phyloP scores from a whole-genome alignment of 768 basidiomycete genomes.

The Calocybe cyanea region DNA sequence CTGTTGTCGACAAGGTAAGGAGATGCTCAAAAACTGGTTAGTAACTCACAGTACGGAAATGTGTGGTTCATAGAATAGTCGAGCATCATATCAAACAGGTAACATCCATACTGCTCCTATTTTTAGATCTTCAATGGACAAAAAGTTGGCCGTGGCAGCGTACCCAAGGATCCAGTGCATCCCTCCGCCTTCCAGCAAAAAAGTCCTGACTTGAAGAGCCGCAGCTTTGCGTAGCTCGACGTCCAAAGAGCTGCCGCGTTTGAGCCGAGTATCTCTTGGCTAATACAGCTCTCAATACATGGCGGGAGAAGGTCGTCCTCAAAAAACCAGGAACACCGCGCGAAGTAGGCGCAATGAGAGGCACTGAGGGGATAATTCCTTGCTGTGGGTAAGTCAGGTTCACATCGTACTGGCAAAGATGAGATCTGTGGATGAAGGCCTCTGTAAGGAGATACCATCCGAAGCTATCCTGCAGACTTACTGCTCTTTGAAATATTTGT shows the following conservation, averaged over 20 bases:
- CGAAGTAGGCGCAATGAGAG: slow-evolving; percentile 28
- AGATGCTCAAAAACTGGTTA: neutral
- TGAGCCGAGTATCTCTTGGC: slow-evolving; percentile 19
- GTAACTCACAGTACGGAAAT: slow-evolving; percentile 47
- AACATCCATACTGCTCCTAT: slow-evolving; percentile 53
- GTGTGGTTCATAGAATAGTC: slow-evolving; percentile 75
- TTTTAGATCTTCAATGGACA: slow-evolving; percentile 1
- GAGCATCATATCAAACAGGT: slow-evolving; percentile 58
- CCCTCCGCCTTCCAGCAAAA: slow-evolving; percentile 43
- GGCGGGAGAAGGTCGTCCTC: slow-evolving; percentile 12
- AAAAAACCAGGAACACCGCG: slow-evolving; percentile 31
- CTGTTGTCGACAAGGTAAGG: slow-evolving; percentile 10
- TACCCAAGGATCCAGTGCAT: slow-evolving; percentile 55
- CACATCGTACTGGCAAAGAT: slow-evolving; percentile 62
- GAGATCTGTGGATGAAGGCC: slow-evolving; percentile 34
- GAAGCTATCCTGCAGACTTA: slow-evolving; percentile 28
- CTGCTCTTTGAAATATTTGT: slow-evolving; percentile 68
- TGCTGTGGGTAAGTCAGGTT: slow-evolving; percentile 68
- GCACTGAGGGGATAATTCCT: slow-evolving; percentile 43
- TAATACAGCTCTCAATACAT: slow-evolving; percentile 19
- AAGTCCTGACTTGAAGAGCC: slow-evolving; percentile 43
- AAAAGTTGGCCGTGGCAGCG: slow-evolving; percentile 8
- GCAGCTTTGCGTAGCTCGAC: slow-evolving; percentile 21
- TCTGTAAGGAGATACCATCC: neutral
- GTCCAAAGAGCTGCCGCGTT: slow-evolving; percentile 17